These are phyloP conservation scores for Emergomyces pasteurianus DNA, from an alignment of 2,329 filamentous ascomycete genomes.

Conservation along the genomic window DNA sequence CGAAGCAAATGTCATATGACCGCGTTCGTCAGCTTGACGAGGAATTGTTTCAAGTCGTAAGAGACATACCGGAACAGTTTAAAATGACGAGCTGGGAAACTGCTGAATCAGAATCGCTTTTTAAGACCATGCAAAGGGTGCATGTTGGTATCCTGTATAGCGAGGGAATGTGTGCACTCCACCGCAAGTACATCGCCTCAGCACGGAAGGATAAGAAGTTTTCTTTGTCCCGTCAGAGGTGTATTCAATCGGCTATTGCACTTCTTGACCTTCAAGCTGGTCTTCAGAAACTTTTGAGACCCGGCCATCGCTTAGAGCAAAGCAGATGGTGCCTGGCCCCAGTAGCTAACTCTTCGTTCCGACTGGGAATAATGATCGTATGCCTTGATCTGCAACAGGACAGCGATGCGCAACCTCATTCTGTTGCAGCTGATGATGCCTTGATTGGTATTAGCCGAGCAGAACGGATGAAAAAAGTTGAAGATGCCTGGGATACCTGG, in stretches of 20 bases:
- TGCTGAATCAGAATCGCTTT: background rate
- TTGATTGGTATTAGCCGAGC: background rate
- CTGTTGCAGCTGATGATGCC: background rate
- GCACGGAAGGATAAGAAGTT: constrained; percentile 21
- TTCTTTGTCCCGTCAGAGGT: constrained; percentile 29
- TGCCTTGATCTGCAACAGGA: constrained; percentile 31
- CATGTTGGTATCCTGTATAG: constrained; percentile 21
- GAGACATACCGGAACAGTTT: constrained; percentile 7
- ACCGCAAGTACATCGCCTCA: constrained; percentile 23
- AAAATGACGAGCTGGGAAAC: background rate
- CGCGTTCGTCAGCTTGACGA: constrained; percentile 13
- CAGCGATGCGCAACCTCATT: background rate
- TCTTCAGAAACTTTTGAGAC: constrained; percentile 30
- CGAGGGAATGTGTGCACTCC: constrained; percentile 23
- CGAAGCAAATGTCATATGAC: constrained; percentile 8
- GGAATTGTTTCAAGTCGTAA: constrained; percentile 11
- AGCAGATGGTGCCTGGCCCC: constrained; percentile 35
- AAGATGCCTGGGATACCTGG: background rate
- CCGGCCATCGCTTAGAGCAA: constrained; percentile 28
- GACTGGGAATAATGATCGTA: constrained; percentile 38
- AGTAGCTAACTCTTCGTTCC: constrained; percentile 34
- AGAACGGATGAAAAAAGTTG: background rate
- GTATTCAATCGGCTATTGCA: constrained; percentile 34
- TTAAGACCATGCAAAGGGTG: constrained; percentile 7
- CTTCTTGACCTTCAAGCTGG: constrained; percentile 34